These are phyloP conservation scores for Pyrrhoderma noxium DNA, from an alignment of 1,284 basidiomycete species.

Conservation along the genomic window DNA sequence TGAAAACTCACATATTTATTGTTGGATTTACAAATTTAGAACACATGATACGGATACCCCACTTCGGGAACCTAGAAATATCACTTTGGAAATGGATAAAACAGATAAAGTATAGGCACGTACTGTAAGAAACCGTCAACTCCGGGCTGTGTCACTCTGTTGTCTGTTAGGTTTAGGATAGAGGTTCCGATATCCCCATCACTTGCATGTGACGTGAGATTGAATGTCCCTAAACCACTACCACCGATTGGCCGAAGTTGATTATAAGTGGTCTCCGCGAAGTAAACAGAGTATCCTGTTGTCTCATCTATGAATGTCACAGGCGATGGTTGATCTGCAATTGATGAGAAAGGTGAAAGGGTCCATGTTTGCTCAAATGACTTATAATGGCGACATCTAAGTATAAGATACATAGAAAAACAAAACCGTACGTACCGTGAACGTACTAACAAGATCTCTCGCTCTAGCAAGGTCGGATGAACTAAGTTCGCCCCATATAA, in stretches of 20 bases:
- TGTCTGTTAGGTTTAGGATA: too few relatives aligned
- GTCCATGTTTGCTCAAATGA: constrained; percentile 31
- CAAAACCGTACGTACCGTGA: not conserved
- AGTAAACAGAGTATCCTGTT: constrained; percentile 30
- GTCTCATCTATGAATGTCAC: constrained; percentile 26
- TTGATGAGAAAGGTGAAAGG: constrained; percentile 27
- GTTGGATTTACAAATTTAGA: constrained; percentile 28
- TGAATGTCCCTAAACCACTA: constrained; percentile 32
- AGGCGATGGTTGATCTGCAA: constrained; percentile 24
- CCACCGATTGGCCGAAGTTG: constrained; percentile 32
- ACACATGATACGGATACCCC: constrained; percentile 37
- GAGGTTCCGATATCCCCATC: too few relatives aligned
- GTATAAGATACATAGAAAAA: not conserved
- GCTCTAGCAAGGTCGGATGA: not conserved
- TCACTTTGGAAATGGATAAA: not conserved
- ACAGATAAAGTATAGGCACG: too few relatives aligned
- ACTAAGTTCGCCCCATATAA: constrained; percentile 7
- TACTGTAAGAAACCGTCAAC: too few relatives aligned
- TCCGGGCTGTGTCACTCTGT: too few relatives aligned
- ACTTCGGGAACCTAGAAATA: constrained; percentile 31
- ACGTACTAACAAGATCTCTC: not conserved
- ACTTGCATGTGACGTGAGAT: constrained; percentile 20
- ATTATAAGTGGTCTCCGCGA: constrained; percentile 28
- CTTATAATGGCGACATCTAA: constrained; percentile 13
- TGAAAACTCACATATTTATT: constrained; percentile 26